Evolutionary conservation across 2,329 filamentous ascomycete species (phyloP), one percentile per base, ranked within the genome.

Genomic region (Xylaria sp.): DNA sequence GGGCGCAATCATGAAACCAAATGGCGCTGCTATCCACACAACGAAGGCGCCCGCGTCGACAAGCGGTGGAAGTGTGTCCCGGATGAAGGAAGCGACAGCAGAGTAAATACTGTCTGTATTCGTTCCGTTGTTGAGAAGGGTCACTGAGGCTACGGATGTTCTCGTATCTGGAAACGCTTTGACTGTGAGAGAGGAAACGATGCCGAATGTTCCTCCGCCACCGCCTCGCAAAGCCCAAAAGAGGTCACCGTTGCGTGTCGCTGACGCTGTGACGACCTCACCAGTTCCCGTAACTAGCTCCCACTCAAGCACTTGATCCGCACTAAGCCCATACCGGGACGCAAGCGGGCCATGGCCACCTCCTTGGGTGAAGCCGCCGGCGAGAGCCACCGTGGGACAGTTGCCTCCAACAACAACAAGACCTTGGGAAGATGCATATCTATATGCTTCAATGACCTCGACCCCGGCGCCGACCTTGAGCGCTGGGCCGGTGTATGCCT

Each of bases 221-320:
- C 86, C 85, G 3, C 86, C 86, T 41, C 78, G 78, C 1, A 88
- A 72, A 1, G 87, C 87, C 87, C 86, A 90, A 75, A 85, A 89
- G 1, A 90, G 75, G 54, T 89, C 86, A 0, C 75, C 60, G 64
- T 89, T 84, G 29, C 81, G 63, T 0, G 68, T 70, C 0, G 75
- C 77, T 3, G 77, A 81, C 0, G 84, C 85, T 2, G 72, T 80
- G 1, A 87, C 63, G n/a, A 81, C 68, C 15, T 77, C 58, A 2
- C 85, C 85, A 13, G 71, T 69, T 0, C 78, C 81, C 6, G 81
- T 84, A 17, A 89, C 78, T 1, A 87, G 82, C 59, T 87, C 79
- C 62, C 77, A 85, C 63, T 83, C 78, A 0, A 90, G 76, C 0
- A 82, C 79, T 53, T 89, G 82, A 64, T 90, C 87, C 0, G 43